phyloP scores from a whole-genome alignment of 495 filamentous ascomycete species.

The Recurvomyces mirabilis region DNA sequence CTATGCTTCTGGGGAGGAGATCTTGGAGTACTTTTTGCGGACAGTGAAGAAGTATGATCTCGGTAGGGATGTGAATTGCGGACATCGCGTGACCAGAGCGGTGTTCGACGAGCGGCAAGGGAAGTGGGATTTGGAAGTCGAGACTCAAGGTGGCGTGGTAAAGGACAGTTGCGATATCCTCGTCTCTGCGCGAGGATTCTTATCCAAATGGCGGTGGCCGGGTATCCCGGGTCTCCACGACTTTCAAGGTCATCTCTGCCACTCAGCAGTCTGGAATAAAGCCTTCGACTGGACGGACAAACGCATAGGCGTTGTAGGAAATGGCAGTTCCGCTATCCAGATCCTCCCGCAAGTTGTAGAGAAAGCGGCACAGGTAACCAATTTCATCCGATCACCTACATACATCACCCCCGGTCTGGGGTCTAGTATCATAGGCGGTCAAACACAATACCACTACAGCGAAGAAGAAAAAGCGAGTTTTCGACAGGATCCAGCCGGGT shows the following conservation, averaged over 20 bases:
- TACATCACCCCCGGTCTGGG: conserved; percentile 15
- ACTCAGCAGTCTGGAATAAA: conserved; percentile 22
- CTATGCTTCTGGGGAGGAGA: conserved; percentile 29
- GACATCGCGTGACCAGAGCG: conserved; percentile 23
- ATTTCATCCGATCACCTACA: conserved; percentile 7
- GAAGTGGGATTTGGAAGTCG: conserved; percentile 8
- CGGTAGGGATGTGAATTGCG: conserved; percentile 23
- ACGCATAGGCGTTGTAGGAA: conserved; percentile 23
- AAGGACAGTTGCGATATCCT: conserved; percentile 24
- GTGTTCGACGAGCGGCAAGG: conserved; percentile 21
- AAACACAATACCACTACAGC: conserved; percentile 13
- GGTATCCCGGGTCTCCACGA: conserved; percentile 20
- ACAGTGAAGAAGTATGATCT: conserved; percentile 15
- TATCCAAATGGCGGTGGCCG: conserved; percentile 21
- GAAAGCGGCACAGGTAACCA: conserved; percentile 8
- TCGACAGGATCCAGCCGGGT: conserved; percentile 12
- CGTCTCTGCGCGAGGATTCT: conserved; percentile 27
- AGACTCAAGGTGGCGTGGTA: conserved; percentile 3
- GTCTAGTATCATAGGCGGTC: conserved; percentile 5
- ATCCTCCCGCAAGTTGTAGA: conserved; percentile 21
- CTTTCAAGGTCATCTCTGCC: conserved; percentile 21
- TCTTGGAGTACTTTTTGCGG: conserved; percentile 27
- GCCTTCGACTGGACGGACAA: conserved; percentile 20
- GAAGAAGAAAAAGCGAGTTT: conserved; percentile 13
- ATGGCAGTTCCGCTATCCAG: conserved; percentile 22